A percentile compares a stretch with the other conserved stretches of the same genome.
These are phyloP conservation scores for Pseudogymnoascus verrucosus DNA, from an alignment of 2,329 filamentous ascomycete species.

Conservation along the genomic window DNA sequence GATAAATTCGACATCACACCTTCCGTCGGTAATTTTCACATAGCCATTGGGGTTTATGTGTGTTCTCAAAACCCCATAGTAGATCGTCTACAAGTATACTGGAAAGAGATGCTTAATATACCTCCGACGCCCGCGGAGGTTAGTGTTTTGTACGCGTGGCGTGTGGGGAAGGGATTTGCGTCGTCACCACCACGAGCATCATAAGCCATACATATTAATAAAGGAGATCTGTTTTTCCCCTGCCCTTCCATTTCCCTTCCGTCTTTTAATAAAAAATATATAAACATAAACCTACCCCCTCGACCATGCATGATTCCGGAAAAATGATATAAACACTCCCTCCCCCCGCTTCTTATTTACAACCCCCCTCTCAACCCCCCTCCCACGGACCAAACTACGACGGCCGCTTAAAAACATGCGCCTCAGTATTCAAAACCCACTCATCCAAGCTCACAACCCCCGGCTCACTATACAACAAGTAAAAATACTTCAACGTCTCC, in stretches of 20 bases:
- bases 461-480: constrained; percentile 67
- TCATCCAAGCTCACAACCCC: constrained; percentile 55
- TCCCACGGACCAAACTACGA: neutral
- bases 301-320: neutral
- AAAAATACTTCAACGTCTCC: constrained; percentile 91
- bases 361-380: constrained; percentile 15
- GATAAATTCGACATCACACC: too few species aligned
- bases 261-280: neutral
- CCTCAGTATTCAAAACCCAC: constrained; percentile 48
- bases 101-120: neutral
- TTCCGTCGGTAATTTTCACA: neutral
- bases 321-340: neutral
- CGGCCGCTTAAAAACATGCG: constrained; percentile 28
- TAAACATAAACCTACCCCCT: neutral
- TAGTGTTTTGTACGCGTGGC: neutral
- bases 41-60: neutral
- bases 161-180: neutral
- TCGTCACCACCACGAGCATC: too few species aligned
- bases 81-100: neutral
- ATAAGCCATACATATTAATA: neutral
- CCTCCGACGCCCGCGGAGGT: neutral
- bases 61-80: neutral
- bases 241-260: neutral
- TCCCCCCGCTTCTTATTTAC: constrained; percentile 11
- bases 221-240: neutral